Base-by-base conservation (phyloP, 139 green algal genomes). In the Picocystis salinarum region DNA sequence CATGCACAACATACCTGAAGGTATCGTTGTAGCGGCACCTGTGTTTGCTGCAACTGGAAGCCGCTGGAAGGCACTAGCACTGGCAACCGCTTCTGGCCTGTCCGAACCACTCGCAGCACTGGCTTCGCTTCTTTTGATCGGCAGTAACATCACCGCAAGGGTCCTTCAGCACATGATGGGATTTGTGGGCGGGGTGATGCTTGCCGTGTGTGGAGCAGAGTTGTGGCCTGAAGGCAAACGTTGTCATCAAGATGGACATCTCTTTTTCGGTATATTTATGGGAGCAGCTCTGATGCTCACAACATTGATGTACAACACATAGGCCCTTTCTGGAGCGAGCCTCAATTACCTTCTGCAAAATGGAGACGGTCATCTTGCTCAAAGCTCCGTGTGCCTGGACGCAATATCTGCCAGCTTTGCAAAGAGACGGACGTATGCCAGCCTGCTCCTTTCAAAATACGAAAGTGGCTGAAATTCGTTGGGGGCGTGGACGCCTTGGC, bases 1-100 rank as follows among this genome's bases (percentile, higher is more conserved):
- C 5, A 30, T 90, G 20, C 79, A 93, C 62, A 93, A 93, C 61
- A 80, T 92, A 7, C 76, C 76, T 23, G 61, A 87, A 67, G 81
- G 81, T 1, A 57, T 90, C 30, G 77, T 91, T 28, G 69, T 90
- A 11, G 77, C 82, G 2, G 77, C 75, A 2, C 82, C 82, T 18
- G 66, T 93, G n/a, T 93, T 75, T 49, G 79, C 79, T 0, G 79
- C 82, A 5, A 91, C 82, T 0, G 73, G 73, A 30, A 82, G 58
- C 57, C 52, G 80, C 3, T 64, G 46, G 50, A 64, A 67, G 26
- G 82, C 82, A 3, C 7, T 93, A 18, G 66, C 46, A 3, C 28
- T 83, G 4, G 77, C 82, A 7, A 67, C 69, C 1, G 67, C 66
- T 4, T 80, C 64, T 39, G 81, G 81, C 4, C 58, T 93, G 36